Evolutionary conservation across 2,329 filamentous ascomycete genomes (phyloP), one percentile per base, ranked within the genome.

Genomic region (Apiospora pterosperma): DNA sequence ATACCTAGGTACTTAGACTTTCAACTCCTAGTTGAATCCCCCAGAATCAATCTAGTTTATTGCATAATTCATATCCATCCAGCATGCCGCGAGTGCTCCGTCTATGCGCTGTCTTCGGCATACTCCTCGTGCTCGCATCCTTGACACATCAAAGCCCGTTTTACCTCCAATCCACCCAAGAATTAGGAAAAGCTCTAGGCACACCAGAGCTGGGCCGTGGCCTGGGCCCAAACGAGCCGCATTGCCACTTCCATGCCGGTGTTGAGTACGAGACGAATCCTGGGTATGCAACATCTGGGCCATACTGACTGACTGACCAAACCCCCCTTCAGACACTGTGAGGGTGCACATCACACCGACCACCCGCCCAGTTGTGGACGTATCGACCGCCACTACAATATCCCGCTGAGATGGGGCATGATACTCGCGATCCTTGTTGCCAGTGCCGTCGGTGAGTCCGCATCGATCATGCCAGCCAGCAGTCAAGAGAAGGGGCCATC

Each of bases 251-350:
- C 58, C 58, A 60, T 60, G 58, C 58, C n/a, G 58, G 58, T 11
- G 34, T 60, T 28, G 58, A 60, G 58, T 60, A 60, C 38, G 58
- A 38, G 5, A 38, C 23, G 21, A 62, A 4, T 4, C 12, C 48
- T 19, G 12, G 21, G 14, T 14, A 34, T 39, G n/a, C 36, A 21
- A 36, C 66, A 69, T 69, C 64, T 48, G 12, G 61, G 25, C 39
- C 25, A 16, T 23, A 21, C 34, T 7, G 2, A 36, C 58, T 60
- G 39, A 60, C 58, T 19, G 11, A 4, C 10, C 21, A 4, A 25
- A 41, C 38, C 19, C 19, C 28, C 44, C 25, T 10, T 7, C 31
- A 60, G 58, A 60, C 34, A 60, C 23, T 60, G 58, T 16, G 36
- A 38, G 2, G 58, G 19, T 25, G 36, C 16, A 2, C n/a, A 39